phyloP scores from a whole-genome alignment of 1,284 basidiomycete species.

The Gomphus sp. region DNA sequence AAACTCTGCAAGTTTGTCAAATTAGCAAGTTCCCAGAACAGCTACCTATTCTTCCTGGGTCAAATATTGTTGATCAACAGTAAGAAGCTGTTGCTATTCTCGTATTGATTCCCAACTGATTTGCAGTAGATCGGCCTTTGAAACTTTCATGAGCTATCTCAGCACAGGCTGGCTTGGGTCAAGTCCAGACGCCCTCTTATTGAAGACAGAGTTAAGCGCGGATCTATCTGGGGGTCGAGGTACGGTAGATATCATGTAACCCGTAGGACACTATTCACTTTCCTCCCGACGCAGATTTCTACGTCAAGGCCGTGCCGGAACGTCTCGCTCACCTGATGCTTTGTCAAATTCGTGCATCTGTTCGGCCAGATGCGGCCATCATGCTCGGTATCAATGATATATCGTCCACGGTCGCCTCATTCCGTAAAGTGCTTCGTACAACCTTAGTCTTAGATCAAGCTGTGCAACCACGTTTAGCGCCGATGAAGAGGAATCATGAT shows the following conservation, averaged over 20 bases:
- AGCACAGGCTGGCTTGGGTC: slow-evolving; percentile 2
- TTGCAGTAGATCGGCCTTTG: slow-evolving; percentile 4
- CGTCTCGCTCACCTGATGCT: slow-evolving; percentile 7
- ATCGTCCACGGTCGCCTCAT: background rate
- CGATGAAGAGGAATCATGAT: background rate
- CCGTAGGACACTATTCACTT: background rate
- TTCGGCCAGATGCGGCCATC: background rate
- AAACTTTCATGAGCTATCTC: slow-evolving; percentile 2
- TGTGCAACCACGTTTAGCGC: background rate
- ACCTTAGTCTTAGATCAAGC: background rate
- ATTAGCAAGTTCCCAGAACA: background rate
- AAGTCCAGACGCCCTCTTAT: background rate
- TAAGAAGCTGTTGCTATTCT: background rate
- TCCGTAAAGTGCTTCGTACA: background rate
- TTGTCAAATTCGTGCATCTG: background rate
- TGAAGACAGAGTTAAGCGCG: slow-evolving; percentile 1
- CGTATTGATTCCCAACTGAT: background rate
- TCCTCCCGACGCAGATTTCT: background rate
- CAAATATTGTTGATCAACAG: background rate
- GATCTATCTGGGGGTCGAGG: slow-evolving; percentile 2
- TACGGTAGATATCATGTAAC: background rate
- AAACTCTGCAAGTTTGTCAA: background rate
- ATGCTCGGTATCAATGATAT: background rate
- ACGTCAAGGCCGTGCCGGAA: slow-evolving; percentile 1
- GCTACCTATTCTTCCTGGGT: slow-evolving; percentile 1